Conservation (phyloP, 1,284 basidiomycete genomes). For the Kalmanozyma brasiliensis region DNA sequence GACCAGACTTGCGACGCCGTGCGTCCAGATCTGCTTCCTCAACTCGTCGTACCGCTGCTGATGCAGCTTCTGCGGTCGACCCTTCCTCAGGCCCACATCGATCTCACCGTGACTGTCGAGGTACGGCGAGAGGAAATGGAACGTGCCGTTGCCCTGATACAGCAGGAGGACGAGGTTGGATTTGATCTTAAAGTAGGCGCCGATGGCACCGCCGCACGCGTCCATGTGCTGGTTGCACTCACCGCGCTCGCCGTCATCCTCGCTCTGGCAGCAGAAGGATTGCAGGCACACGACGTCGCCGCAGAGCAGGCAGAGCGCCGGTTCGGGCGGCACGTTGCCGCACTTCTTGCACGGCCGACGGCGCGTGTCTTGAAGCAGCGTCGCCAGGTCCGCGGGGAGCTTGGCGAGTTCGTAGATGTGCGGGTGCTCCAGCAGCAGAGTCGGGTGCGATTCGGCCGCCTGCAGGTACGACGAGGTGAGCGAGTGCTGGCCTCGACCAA, state of each 20-base stretch:
- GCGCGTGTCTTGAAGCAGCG: constrained; percentile 79
- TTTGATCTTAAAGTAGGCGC: constrained; percentile 90
- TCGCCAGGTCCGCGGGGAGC: constrained; percentile 84
- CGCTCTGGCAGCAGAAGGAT: constrained; percentile 88
- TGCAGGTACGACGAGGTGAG: constrained; percentile 47
- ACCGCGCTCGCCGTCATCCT: constrained; percentile 72
- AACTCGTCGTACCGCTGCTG: constrained; percentile 89
- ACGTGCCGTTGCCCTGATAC: constrained; percentile 87
- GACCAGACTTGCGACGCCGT: constrained; percentile 88
- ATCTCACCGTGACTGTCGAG: constrained; percentile 94
- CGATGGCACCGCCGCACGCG: constrained; percentile 90
- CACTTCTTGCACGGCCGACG: constrained; percentile 80
- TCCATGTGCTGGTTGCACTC: constrained; percentile 96
- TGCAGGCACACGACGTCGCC: constrained; percentile 89
- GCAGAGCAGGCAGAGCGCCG: constrained; percentile 91
- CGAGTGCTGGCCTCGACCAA: constrained; percentile 27
- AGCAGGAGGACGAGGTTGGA: constrained; percentile 92
- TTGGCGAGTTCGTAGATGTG: constrained; percentile 84
- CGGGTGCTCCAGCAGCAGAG: constrained; percentile 79
- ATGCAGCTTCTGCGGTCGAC: constrained; percentile 88
- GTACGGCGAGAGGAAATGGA: constrained; percentile 84
- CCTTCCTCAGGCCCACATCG: constrained; percentile 88
- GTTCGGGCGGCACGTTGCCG: constrained; percentile 81
- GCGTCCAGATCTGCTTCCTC: constrained; percentile 86
- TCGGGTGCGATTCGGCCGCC: constrained; percentile 61